These are phyloP conservation scores for Monosporozyma unispora DNA, from an alignment of 805 yeast species.

Conservation along the genomic window DNA sequence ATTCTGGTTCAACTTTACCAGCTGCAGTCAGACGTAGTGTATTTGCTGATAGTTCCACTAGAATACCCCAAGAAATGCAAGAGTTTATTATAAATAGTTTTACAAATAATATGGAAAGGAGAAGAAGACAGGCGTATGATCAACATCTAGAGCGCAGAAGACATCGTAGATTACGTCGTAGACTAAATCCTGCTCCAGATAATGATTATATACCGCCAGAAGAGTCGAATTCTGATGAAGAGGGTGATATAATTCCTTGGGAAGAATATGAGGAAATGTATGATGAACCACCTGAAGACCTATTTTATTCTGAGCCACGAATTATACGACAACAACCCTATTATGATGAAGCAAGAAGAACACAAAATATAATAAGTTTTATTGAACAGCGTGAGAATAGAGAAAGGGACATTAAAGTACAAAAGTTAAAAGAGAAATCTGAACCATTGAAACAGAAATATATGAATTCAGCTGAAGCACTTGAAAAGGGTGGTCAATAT, in stretches of 20 bases:
- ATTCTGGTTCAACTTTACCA: background rate
- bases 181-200: background rate
- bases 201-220: conserved; percentile 2
- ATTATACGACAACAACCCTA: background rate
- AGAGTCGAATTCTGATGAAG: background rate
- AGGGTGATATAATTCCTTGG: background rate
- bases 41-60: background rate
- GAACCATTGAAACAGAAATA: conserved; percentile 21
- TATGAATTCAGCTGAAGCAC: conserved; percentile 12
- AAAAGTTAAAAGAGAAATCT: conserved; percentile 21
- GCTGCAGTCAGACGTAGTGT: background rate
- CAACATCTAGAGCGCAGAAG: background rate
- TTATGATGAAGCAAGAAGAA: conserved; percentile 10
- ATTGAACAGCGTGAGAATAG: conserved; percentile 28
- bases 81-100: background rate
- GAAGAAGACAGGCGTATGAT: background rate
- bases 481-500: conserved; percentile 23
- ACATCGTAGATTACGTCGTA: background rate
- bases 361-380: conserved; percentile 26
- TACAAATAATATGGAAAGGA: background rate
- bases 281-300: background rate
- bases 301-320: background rate
- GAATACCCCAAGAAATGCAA: background rate
- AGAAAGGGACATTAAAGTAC: conserved; percentile 21
- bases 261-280: background rate